Base-by-base conservation (phyloP, 2,329 filamentous ascomycete genomes). In the Fusarium sp. region DNA sequence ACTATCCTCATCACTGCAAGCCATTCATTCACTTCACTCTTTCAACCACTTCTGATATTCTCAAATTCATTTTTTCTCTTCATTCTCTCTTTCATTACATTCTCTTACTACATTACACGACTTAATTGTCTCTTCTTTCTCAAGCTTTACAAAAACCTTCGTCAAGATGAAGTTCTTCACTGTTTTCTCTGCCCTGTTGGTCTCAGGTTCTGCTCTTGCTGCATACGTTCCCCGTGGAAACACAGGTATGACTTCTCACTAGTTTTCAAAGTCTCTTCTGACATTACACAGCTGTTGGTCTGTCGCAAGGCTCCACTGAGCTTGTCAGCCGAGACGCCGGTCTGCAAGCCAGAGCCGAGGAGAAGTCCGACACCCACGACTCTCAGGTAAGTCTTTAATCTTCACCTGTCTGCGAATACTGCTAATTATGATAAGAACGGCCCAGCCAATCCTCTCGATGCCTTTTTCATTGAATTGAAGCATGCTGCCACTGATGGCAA, bases 81-180 rank as follows among this genome's bases (percentile, higher is more conserved):
- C 5, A 24, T 24, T 24, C 24, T 24, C 7, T 24, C 24, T 24
- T 24, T 24, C 24, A 24, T 7, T 7, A 24, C 24, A 24, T 24
- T 24, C 24, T 24, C 24, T 24, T 2, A 24, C 22, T 22, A 1
- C 22, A 22, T 22, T 5, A 6, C 22, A 22, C 22, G 22, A 22
- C 22, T 22, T 22, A 6, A 22, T 19, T 20, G 8, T 33, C 6
- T 9, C 6, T 30, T n/a, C 7, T 20, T 43, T 26, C 11, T 5
- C 13, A 30, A 22, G 3, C 10, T 51, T 43, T 20, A 13, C 6
- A 20, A 7, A 51, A 43, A 22, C 10, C 11, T 43, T n/a, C 13
- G 4, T 43, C 33, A 51, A 30, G 43, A 51, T 51, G 48, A 51
- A 51, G 33, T 51, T 51, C 48, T 10, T 43, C 7, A 51, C 48